phyloP scores from a whole-genome alignment of 78 protist genomes.

The Trichosphaerium sp. region DNA sequence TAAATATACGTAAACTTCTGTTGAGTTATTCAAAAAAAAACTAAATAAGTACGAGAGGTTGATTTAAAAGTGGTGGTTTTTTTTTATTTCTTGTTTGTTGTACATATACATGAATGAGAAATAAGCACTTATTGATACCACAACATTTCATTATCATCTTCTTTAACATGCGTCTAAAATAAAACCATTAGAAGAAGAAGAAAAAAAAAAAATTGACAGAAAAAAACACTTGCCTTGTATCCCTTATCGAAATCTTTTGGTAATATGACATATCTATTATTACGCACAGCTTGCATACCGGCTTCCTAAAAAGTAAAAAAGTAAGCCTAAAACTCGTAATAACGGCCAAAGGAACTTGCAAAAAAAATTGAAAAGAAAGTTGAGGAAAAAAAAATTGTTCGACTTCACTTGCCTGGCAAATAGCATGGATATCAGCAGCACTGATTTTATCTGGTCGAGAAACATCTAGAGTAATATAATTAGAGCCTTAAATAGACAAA shows the following conservation, averaged over 20 bases:
- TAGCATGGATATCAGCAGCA: constrained; percentile 95
- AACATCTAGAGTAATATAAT: constrained; percentile 30
- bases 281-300: constrained; percentile 99
- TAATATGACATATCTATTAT: constrained; percentile 92
- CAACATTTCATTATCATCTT: too few relatives aligned
- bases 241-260: constrained; percentile 97
- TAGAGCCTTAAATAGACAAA: neutral
- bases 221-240: too few relatives aligned
- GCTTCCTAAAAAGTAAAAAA: constrained; percentile 81
- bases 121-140: too few relatives aligned
- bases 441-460: constrained; percentile 91
- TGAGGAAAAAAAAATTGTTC: neutral
- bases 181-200: too few relatives aligned
- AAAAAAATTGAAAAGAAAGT: neutral
- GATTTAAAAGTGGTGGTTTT: too few relatives aligned
- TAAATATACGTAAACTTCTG: too few relatives aligned
- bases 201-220: too few relatives aligned
- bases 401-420: constrained; percentile 88
- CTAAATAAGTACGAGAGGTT: too few relatives aligned
- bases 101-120: too few relatives aligned
- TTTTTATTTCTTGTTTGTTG: too few relatives aligned
- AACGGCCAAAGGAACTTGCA: neutral
- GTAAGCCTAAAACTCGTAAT: neutral
- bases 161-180: too few relatives aligned
- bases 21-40: too few relatives aligned